A percentile compares a stretch with the other conserved stretches of the same genome.
Evolutionary conservation across 106 monocot species (phyloP).

Genomic region (Cymbidium sinense): DNA sequence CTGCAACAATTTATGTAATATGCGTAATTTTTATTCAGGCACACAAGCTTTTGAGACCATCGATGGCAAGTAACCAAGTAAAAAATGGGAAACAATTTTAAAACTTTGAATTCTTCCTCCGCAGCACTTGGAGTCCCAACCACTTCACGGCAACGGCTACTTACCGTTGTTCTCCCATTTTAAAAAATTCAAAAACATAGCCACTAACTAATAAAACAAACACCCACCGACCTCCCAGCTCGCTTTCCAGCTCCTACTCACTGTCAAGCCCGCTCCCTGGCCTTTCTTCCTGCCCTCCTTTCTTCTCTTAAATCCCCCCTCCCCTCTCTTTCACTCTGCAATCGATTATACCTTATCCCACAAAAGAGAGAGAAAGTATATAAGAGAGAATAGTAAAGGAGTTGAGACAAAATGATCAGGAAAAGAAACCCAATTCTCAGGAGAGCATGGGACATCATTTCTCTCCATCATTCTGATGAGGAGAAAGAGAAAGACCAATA

Average conservation of each 20-base stretch:
- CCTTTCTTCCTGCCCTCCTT: background rate
- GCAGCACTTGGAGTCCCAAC: background rate
- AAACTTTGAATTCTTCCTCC: too few species aligned
- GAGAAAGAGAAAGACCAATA: slow-evolving; percentile 21
- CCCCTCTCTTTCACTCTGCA: background rate
- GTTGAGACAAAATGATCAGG: slow-evolving; percentile 16
- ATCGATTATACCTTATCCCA: background rate
- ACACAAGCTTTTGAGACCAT: too few species aligned
- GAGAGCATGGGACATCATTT: slow-evolving; percentile 30
- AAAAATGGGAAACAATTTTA: too few species aligned
- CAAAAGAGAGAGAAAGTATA: background rate
- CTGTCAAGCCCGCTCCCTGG: background rate
- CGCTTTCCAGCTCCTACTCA: background rate
- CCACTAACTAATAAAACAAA: background rate
- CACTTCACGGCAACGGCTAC: background rate
- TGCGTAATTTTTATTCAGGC: too few species aligned
- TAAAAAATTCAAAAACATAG: background rate
- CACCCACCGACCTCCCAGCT: background rate
- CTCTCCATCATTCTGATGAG: slow-evolving; percentile 18
- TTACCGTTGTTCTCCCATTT: background rate
- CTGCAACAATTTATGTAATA: too few species aligned
- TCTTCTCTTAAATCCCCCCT: background rate
- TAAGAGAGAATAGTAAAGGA: background rate
- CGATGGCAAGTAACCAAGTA: too few species aligned
- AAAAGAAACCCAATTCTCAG: slow-evolving; percentile 26